phyloP scores from a whole-genome alignment of 352 stramenopile genomes.

The Phytopythium vexans region DNA sequence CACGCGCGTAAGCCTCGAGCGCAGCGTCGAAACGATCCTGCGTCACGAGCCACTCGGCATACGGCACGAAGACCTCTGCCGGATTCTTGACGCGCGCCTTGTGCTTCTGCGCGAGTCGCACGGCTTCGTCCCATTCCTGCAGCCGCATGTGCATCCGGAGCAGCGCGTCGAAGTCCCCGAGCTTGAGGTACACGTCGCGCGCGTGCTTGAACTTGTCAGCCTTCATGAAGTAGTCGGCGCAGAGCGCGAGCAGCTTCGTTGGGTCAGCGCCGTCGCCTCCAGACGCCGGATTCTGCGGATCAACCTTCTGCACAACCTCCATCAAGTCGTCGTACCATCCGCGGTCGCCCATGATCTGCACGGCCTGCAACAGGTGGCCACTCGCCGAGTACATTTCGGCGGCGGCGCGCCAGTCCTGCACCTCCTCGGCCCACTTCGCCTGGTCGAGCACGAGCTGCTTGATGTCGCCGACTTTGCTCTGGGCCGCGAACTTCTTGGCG shows the following conservation, averaged over 20 bases:
- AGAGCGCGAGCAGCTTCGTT: slow-evolving; percentile 44
- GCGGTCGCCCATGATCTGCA: slow-evolving; percentile 85
- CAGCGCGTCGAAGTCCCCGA: slow-evolving; percentile 80
- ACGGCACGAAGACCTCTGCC: slow-evolving; percentile 90
- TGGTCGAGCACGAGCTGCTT: slow-evolving; percentile 88
- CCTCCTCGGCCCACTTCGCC: slow-evolving; percentile 91
- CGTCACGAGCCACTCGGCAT: slow-evolving; percentile 90
- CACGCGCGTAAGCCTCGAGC: slow-evolving; percentile 87
- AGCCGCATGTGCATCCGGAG: slow-evolving; percentile 89
- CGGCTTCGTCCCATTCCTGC: slow-evolving; percentile 91
- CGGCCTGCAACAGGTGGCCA: slow-evolving; percentile 75
- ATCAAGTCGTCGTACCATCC: slow-evolving; percentile 87
- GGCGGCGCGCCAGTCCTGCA: slow-evolving; percentile 89
- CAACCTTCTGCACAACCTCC: slow-evolving; percentile 62
- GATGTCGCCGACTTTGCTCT: slow-evolving; percentile 79
- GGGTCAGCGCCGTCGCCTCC: not conserved
- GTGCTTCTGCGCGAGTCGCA: slow-evolving; percentile 85
- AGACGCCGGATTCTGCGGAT: slow-evolving; percentile 17
- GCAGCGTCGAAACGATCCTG: slow-evolving; percentile 93
- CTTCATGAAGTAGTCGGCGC: slow-evolving; percentile 65
- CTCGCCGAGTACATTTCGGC: slow-evolving; percentile 91
- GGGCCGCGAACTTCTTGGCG: slow-evolving; percentile 88
- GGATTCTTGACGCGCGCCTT: slow-evolving; percentile 74
- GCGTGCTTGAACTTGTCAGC: slow-evolving; percentile 75
- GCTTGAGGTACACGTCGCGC: slow-evolving; percentile 78